These are phyloP conservation scores for Bisporella sp. DNA, from an alignment of 2,329 filamentous ascomycete genomes.

Conservation along the genomic window DNA sequence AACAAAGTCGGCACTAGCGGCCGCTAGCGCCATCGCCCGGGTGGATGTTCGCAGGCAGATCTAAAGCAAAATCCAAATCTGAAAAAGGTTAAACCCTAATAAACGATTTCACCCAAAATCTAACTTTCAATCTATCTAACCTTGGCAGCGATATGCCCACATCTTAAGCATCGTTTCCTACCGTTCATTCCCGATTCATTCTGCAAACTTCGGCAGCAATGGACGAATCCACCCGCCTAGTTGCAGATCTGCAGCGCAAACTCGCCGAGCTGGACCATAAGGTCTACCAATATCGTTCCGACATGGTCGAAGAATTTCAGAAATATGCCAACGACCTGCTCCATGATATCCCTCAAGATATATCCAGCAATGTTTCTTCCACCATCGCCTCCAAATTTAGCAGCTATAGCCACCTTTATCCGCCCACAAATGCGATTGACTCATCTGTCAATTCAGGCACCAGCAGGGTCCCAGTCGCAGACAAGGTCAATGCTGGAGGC, in stretches of 20 bases:
- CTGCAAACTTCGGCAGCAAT: constrained; percentile 21
- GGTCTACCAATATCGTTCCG: constrained; percentile 48
- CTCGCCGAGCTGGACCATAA: constrained; percentile 48
- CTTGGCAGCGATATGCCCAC: too few species aligned
- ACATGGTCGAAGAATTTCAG: constrained; percentile 50
- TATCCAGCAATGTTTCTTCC: constrained; percentile 41
- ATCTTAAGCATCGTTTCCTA: too few species aligned
- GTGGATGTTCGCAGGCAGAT: too few species aligned
- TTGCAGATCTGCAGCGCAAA: constrained; percentile 22
- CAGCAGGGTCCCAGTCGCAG: constrained; percentile 6
- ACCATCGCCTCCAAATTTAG: constrained; percentile 24
- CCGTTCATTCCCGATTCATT: too few species aligned
- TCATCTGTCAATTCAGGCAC: constrained; percentile 17
- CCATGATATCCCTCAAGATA: constrained; percentile 36
- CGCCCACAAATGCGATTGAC: constrained; percentile 8
- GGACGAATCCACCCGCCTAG: constrained; percentile 42
- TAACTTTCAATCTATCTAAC: too few species aligned
- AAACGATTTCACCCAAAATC: too few species aligned
- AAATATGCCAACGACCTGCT: constrained; percentile 46
- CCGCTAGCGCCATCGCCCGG: too few species aligned
- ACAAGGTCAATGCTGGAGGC: not conserved
- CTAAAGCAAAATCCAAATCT: too few species aligned
- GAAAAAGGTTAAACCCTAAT: too few species aligned
- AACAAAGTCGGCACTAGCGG: too few species aligned
- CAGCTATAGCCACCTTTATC: not conserved